Percentiles rank a stretch among this genome's conserved stretches.
Conservation (phyloP, 2,329 filamentous ascomycete species). For the Trichophyton mentagrophytes region DNA sequence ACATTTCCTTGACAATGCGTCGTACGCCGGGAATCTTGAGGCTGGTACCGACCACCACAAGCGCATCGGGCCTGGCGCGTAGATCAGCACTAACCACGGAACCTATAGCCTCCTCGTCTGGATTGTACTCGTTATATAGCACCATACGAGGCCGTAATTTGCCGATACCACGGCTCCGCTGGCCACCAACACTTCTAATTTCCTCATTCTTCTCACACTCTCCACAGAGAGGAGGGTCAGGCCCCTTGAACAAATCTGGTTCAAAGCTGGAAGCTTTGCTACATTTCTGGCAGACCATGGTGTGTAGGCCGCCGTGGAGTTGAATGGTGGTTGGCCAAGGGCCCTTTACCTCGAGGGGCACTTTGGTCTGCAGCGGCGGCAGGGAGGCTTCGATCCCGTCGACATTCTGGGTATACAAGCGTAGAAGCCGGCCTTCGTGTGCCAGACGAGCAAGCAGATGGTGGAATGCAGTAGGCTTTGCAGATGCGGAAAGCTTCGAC, state of each 20-base stretch:
- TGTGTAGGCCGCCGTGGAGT: conserved; percentile 81
- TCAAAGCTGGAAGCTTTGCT: conserved; percentile 63
- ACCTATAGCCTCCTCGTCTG: conserved; percentile 90
- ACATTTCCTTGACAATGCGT: conserved; percentile 81
- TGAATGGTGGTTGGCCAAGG: conserved; percentile 92
- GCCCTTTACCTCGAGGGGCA: conserved; percentile 70
- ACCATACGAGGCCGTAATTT: conserved; percentile 84
- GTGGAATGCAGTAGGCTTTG: conserved; percentile 78
- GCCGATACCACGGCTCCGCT: conserved; percentile 87
- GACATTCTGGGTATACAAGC: conserved; percentile 93
- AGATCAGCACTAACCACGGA: conserved; percentile 79
- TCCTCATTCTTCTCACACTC: conserved; percentile 62
- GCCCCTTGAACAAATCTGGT: conserved; percentile 66
- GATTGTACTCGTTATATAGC: conserved; percentile 93
- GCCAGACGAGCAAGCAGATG: conserved; percentile 84
- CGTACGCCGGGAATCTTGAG: conserved; percentile 89
- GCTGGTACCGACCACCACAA: conserved; percentile 90
- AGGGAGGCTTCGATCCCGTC: conserved; percentile 86
- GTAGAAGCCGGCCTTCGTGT: conserved; percentile 70
- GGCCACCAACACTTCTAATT: conserved; percentile 64
- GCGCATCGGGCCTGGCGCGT: conserved; percentile 71
- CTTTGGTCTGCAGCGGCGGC: conserved; percentile 61
- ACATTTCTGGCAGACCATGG: conserved; percentile 97
- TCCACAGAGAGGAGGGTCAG: conserved; percentile 66
- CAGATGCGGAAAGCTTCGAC: conserved; percentile 61